Evolutionary conservation across 2,329 filamentous ascomycete species (phyloP).

Genomic region (Botrytis pseudocinerea): DNA sequence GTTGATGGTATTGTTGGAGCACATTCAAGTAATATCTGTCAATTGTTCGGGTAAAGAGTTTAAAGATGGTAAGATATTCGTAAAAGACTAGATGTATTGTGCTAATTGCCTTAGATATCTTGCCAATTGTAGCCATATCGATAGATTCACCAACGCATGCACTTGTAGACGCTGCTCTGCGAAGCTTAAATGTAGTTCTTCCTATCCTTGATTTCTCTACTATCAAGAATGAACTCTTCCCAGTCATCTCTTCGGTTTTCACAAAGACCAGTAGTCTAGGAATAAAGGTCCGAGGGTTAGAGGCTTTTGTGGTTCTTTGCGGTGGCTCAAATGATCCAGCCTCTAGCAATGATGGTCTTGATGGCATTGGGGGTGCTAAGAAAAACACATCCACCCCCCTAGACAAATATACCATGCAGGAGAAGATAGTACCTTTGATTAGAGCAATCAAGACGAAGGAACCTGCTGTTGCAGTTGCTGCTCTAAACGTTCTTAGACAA

Average conservation of each 20-base stretch:
- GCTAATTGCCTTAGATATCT: conserved; percentile 62
- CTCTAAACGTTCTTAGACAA: conserved; percentile 79
- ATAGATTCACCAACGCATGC: conserved; percentile 88
- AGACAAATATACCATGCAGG: conserved; percentile 97
- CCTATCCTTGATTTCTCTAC: conserved; percentile 93
- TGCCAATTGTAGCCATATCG: conserved; percentile 80
- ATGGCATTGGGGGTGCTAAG: conserved; percentile 63
- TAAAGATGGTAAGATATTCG: conserved; percentile 70
- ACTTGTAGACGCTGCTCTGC: conserved; percentile 81
- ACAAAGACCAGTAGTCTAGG: conserved; percentile 89
- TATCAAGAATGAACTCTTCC: conserved; percentile 95
- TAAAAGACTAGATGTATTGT: conserved; percentile 17
- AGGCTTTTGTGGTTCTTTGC: conserved; percentile 87
- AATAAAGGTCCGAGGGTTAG: conserved; percentile 90
- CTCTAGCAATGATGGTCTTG: conserved; percentile 67
- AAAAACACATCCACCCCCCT: conserved; percentile 73
- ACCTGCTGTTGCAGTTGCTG: conserved; percentile 94
- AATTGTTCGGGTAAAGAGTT: conserved; percentile 92
- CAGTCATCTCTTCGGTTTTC: conserved; percentile 86
- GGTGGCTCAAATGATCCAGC: conserved; percentile 64
- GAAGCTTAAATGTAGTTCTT: conserved; percentile 75
- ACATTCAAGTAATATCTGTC: conserved; percentile 71
- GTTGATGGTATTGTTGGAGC: conserved; percentile 86
- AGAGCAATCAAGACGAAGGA: conserved; percentile 97
- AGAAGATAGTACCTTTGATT: conserved; percentile 89